A percentile compares a stretch with the other conserved stretches of the same genome.
Evolutionary conservation across 257 asterid species (phyloP).

Genomic region (Buddleja alternifolia): DNA sequence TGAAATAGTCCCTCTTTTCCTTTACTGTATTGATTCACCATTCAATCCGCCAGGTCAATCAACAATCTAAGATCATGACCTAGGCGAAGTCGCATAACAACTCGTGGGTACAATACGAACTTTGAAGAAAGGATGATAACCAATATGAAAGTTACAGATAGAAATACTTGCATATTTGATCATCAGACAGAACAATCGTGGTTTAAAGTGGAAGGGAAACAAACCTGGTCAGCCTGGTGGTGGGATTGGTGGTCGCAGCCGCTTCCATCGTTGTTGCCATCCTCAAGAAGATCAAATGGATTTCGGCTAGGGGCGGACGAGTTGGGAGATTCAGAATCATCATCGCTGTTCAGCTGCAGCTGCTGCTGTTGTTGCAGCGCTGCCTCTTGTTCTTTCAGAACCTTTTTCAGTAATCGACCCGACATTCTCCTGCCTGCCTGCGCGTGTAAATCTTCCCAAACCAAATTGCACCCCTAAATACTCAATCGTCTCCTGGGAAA

Average conservation of each 20-base stretch:
- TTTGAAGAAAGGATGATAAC: neutral
- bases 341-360: constrained; percentile 39
- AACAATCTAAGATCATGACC: neutral
- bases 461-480: too few relatives aligned
- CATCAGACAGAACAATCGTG: neutral
- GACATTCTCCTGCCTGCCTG: constrained; percentile 48
- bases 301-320: constrained; percentile 48
- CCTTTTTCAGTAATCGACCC: constrained; percentile 63
- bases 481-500: too few relatives aligned
- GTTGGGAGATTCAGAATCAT: constrained; percentile 50
- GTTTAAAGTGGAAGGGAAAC: neutral
- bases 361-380: constrained; percentile 37
- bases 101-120: neutral
- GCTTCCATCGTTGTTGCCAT: constrained; percentile 34
- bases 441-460: constrained; percentile 3
- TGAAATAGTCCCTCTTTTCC: neutral
- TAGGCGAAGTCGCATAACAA: neutral
- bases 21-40: neutral
- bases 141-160: neutral
- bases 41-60: neutral
- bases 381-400: constrained; percentile 66
- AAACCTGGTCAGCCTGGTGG: constrained; percentile 46
- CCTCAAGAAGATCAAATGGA: constrained; percentile 67
- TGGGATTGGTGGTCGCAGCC: constrained; percentile 17
- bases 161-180: neutral